These are phyloP conservation scores for Bisporella sp. DNA, from an alignment of 2,329 filamentous ascomycete species.

Conservation along the genomic window DNA sequence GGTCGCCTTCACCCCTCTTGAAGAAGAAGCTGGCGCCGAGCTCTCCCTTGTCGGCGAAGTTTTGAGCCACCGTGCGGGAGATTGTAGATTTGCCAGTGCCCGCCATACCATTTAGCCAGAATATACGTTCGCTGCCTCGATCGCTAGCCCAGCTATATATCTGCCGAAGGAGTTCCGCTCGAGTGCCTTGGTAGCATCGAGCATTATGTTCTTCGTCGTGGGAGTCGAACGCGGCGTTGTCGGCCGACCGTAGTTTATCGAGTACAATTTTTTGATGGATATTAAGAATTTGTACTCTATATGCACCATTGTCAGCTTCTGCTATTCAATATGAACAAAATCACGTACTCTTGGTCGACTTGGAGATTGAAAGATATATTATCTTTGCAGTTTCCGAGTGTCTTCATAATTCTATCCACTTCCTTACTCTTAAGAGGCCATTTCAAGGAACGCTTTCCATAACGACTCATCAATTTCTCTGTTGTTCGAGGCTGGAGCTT, in stretches of 20 bases:
- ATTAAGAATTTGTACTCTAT: constrained; percentile 12
- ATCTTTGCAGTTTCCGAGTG: constrained; percentile 23
- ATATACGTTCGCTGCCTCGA: not conserved
- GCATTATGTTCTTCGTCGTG: not conserved
- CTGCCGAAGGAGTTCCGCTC: not conserved
- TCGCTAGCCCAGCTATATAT: not conserved
- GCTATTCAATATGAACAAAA: constrained; percentile 6
- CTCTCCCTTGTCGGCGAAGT: constrained; percentile 3
- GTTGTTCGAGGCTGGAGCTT: constrained; percentile 18
- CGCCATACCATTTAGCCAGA: not conserved
- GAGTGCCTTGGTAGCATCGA: not conserved
- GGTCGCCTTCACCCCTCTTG: constrained; percentile 13
- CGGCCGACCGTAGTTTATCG: not conserved
- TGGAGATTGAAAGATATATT: constrained; percentile 26
- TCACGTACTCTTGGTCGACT: constrained; percentile 29
- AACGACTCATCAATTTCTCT: constrained; percentile 25
- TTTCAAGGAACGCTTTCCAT: constrained; percentile 30
- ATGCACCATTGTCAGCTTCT: constrained; percentile 6
- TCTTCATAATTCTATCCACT: constrained; percentile 23
- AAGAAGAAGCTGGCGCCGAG: constrained; percentile 12
- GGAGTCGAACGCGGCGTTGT: not conserved
- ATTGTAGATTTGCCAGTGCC: constrained; percentile 12
- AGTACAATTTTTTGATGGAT: constrained; percentile 16
- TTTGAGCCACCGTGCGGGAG: constrained; percentile 5
- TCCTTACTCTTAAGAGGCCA: constrained; percentile 33